Base-by-base conservation (phyloP, 139 green algal genomes). In the Chlorella sp. region DNA sequence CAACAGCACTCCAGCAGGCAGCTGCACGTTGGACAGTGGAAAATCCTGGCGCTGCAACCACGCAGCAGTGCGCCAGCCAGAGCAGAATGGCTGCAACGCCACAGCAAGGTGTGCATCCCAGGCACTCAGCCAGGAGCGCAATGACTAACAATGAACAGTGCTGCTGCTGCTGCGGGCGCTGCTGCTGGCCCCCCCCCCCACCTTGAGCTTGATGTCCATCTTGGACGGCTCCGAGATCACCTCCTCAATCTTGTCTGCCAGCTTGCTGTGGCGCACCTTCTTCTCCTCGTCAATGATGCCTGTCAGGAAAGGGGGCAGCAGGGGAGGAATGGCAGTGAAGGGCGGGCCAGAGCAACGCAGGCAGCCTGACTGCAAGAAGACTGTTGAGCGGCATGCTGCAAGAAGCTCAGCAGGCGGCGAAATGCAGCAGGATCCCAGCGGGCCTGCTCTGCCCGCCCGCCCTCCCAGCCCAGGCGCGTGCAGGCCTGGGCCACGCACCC, bases 221-320 rank as follows among this genome's bases (percentile, higher is more conserved):
- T 96, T 96, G 6, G 79, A 70, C 4, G 95, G 95, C 39, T 98
- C 87, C 6, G 72, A 83, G 69, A 98, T 95, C 15, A 90, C 93
- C 82, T 94, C 89, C 89, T 99, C 91, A 21, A 91, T 88, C 39
- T 88, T 81, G 60, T 93, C 91, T 34, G 78, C 89, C 20, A 99
- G 88, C 89, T 98, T 96, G 78, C 84, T 91, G 92, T 99, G 97
- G 87, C 95, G 97, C 51, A 98, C 91, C 67, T 93, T 93, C 90
- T 97, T 96, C 83, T 97, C 95, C 73, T 97, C 89, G 74, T 99
- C 94, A 16, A 99, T 95, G 55, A 95, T 92, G 60, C 78, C 88
- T 94, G 72, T 73, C 30, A 6, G 32, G n/a, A n/a, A 1, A 12
- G 32, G 36, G 15, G 18, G n/a, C 11, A 56, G 25, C 18, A 34